Base-by-base conservation (phyloP, 2,329 filamentous ascomycete species). In the Aspergillus sp. region DNA sequence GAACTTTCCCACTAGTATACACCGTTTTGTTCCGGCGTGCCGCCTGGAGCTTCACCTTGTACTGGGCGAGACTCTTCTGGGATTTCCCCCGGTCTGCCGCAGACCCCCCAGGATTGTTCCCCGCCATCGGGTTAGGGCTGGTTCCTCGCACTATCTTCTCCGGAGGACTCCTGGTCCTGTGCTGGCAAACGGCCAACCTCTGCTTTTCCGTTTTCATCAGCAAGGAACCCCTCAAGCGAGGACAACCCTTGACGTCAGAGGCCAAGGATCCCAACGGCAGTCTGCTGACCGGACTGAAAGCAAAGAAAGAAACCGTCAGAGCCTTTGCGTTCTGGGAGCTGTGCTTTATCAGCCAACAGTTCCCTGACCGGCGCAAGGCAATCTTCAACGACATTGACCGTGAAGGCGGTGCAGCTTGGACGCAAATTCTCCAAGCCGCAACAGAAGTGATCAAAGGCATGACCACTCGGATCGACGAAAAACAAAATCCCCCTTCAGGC, bases 291-390 rank as follows among this genome's bases (percentile, higher is more conserved):
- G 93, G 93, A 0, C 71, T 97, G 43, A 92, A 87, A 68, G 87
- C 87, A 58, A 94, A 91, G 74, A 94, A 93, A 70, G 79, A 89
- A 7, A 79, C 89, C 9, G 85, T 89, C 55, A 86, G 84, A 81
- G 82, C 85, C 0, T 96, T 95, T 69, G 92, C 93, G 14, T 88
- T 96, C 71, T 96, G 92, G 92, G 93, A 97, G 67, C 78, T 97
- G 23, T 84, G 85, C 25, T 80, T 89, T 51, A 96, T 97, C 61
- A 86, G 89, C 34, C 82, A 88, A 52, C 81, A 84, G 49, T 92
- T 88, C 57, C 80, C 86, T 14, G 80, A 84, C n/a, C 85, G 91
- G 31, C 84, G 93, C 48, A 89, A 88, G 69, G 83, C 85, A 17
- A 90, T 97, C 50, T 97, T 89, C 71, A 84, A 86, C 53, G 93